These are phyloP conservation scores for Collybiopsis luxurians DNA, from an alignment of 768 basidiomycete species.

Conservation along the genomic window DNA sequence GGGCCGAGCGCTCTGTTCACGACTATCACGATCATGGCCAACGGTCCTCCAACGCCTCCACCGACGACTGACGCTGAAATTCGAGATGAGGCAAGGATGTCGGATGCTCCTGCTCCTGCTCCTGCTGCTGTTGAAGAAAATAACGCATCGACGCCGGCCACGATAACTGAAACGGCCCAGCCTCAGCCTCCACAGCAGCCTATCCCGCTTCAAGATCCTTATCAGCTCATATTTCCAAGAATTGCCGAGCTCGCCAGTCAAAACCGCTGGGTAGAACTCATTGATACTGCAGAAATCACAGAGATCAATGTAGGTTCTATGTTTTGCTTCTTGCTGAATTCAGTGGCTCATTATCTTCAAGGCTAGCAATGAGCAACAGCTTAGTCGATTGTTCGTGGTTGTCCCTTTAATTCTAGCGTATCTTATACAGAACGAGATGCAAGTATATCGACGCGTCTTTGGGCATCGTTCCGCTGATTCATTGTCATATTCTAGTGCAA, in stretches of 20 bases:
- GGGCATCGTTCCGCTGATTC: constrained; percentile 4
- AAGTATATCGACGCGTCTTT: constrained; percentile 20
- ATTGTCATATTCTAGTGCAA: constrained; percentile 36
- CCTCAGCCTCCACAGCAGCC: constrained; percentile 16
- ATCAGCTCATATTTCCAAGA: constrained; percentile 42
- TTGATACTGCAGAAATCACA: constrained; percentile 44
- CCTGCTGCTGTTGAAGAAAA: background rate
- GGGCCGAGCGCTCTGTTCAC: background rate
- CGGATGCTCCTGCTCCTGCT: constrained; percentile 1
- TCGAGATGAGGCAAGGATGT: constrained; percentile 44
- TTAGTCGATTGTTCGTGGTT: constrained; percentile 48
- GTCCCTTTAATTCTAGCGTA: constrained; percentile 65
- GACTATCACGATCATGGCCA: constrained; percentile 39
- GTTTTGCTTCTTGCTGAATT: background rate
- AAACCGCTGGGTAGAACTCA: constrained; percentile 40
- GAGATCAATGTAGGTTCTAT: constrained; percentile 50
- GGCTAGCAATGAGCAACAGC: constrained; percentile 36
- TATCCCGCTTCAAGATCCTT: constrained; percentile 27
- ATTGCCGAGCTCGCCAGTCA: constrained; percentile 44
- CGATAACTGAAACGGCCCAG: background rate
- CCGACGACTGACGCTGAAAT: constrained; percentile 56
- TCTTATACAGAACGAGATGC: constrained; percentile 64
- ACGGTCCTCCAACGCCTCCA: constrained; percentile 64
- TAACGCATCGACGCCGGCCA: background rate
- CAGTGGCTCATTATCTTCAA: constrained; percentile 9